Conservation (phyloP, 805 yeast genomes). For the Cyberlindnera maritima region DNA sequence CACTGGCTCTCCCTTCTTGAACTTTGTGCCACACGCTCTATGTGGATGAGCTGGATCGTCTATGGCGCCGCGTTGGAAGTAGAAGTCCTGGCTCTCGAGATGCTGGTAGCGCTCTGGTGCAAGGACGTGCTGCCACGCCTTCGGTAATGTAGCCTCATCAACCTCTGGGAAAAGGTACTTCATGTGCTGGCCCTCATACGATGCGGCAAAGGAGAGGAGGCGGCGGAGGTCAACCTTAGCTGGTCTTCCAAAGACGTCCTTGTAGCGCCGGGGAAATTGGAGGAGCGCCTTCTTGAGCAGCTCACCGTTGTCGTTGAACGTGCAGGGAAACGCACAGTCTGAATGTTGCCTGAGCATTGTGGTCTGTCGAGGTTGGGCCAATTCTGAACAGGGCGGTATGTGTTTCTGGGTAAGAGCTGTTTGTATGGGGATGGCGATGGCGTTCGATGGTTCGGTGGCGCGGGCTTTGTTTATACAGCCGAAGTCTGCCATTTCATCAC, state of each 20-base stretch:
- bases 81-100: conserved; percentile 21
- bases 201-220: conserved; percentile 42
- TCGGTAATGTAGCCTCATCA: conserved; percentile 21
- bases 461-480: neutral
- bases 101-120: conserved; percentile 26
- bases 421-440: neutral
- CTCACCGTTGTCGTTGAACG: conserved; percentile 23
- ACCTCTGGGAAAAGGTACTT: conserved; percentile 36
- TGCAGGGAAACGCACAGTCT: conserved; percentile 10
- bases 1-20: conserved; percentile 77
- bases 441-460: neutral
- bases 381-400: neutral
- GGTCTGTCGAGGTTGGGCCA: neutral
- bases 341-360: conserved; percentile 1
- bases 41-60: conserved; percentile 47
- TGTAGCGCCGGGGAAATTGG: conserved; percentile 35
- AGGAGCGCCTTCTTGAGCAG: conserved; percentile 34
- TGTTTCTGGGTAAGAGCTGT: neutral
- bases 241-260: conserved; percentile 31
- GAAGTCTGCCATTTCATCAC: neutral
- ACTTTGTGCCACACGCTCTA: conserved; percentile 71
- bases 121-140: conserved; percentile 23
- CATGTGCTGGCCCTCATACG: conserved; percentile 40
- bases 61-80: conserved; percentile 15
- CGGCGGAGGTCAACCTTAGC: conserved; percentile 36